Evolutionary conservation across 2,329 filamentous ascomycete species (phyloP).

Genomic region (Penicillium vulpinum): DNA sequence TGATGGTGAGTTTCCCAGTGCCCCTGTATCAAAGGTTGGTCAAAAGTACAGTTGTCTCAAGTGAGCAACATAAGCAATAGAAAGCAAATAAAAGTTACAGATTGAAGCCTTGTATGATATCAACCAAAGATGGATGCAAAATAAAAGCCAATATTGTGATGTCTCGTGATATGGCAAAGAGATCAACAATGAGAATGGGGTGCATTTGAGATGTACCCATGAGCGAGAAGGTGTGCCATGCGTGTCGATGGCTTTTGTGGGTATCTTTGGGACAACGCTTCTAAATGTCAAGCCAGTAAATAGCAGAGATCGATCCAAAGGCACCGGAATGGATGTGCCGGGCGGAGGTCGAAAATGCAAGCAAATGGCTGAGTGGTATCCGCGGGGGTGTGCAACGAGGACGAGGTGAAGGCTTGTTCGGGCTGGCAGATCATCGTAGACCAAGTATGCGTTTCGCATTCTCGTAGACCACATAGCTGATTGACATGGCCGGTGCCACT

Average conservation of each 20-base stretch:
- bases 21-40: conserved; percentile 12
- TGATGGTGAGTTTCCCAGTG: conserved; percentile 12
- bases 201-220: conserved; percentile 16
- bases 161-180: not conserved
- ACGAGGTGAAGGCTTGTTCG: not conserved
- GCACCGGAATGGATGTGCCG: not conserved
- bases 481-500: conserved; percentile 92
- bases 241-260: conserved; percentile 24
- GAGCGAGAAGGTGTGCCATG: conserved; percentile 13
- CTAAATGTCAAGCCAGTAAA: conserved; percentile 14
- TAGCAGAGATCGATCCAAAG: not conserved
- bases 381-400: not conserved
- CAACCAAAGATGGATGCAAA: conserved; percentile 7
- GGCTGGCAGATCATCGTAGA: conserved; percentile 39
- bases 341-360: conserved; percentile 1
- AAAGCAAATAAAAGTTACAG: conserved; percentile 5
- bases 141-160: not conserved
- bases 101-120: not conserved
- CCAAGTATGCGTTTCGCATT: conserved; percentile 75
- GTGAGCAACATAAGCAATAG: conserved; percentile 1
- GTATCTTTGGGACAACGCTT: conserved; percentile 32
- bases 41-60: conserved; percentile 6
- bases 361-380: not conserved
- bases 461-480: conserved; percentile 92
- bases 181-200: not conserved